Percentiles rank a stretch among this genome's conserved stretches.
Evolutionary conservation across 208 protist species (phyloP).

Genomic region (Trypanosomatidae sp.): DNA sequence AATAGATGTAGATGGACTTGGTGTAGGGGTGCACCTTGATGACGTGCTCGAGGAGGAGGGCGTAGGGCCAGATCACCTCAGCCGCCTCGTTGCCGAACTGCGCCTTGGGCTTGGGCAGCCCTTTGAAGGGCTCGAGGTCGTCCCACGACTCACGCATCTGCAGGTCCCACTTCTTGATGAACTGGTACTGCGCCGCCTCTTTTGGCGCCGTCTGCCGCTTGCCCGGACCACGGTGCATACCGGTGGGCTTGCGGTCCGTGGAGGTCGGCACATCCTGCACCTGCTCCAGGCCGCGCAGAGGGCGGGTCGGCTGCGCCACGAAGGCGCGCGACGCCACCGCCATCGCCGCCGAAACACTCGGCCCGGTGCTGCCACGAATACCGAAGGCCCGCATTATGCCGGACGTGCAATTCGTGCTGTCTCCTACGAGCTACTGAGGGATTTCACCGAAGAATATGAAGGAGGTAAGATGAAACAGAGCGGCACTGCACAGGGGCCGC

Average conservation of each 20-base stretch:
- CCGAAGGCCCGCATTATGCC: neutral
- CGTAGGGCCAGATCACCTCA: constrained; percentile 90
- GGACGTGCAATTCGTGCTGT: no score
- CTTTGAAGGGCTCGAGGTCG: constrained; percentile 84
- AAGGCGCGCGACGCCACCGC: constrained; percentile 5
- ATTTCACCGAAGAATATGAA: no score
- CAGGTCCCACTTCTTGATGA: constrained; percentile 86
- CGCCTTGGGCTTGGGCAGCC: constrained; percentile 85
- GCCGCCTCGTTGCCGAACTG: constrained; percentile 90
- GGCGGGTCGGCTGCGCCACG: constrained; percentile 27
- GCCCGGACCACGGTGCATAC: constrained; percentile 83
- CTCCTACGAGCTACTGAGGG: no score
- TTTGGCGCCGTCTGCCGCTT: constrained; percentile 78
- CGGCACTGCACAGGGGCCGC: no score
- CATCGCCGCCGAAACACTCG: no score
- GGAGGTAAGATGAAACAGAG: no score
- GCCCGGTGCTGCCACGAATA: no score
- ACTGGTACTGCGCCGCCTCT: constrained; percentile 77
- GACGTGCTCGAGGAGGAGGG: constrained; percentile 78
- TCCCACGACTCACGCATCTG: constrained; percentile 86
- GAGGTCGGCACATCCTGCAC: constrained; percentile 86
- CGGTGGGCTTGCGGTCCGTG: constrained; percentile 70
- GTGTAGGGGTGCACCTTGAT: constrained; percentile 91
- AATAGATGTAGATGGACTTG: constrained; percentile 93
- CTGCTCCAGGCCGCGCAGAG: constrained; percentile 69